phyloP scores from a whole-genome alignment of 2,329 filamentous ascomycete species.

The Hypoxylon sp. region DNA sequence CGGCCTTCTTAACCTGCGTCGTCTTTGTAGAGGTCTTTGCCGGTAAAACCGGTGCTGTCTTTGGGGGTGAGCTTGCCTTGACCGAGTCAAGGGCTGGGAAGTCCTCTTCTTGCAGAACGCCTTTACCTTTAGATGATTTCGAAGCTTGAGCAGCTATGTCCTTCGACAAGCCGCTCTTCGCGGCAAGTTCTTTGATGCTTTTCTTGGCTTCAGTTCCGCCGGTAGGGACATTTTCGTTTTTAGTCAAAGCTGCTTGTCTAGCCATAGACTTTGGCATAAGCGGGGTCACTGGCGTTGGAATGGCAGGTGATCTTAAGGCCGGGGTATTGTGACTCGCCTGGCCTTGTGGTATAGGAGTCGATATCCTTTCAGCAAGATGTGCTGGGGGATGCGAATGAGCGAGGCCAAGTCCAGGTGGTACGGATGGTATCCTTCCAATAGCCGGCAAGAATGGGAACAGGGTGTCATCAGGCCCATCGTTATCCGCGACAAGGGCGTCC shows the following conservation, averaged over 20 bases:
- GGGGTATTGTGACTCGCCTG: conserved; percentile 27
- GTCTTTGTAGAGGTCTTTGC: conserved; percentile 47
- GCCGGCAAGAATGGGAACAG: conserved; percentile 33
- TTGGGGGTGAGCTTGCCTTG: conserved; percentile 49
- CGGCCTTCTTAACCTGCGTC: conserved; percentile 41
- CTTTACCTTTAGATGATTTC: conserved; percentile 46
- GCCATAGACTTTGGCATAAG: conserved; percentile 39
- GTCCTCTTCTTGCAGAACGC: conserved; percentile 66
- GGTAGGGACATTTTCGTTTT: conserved; percentile 32
- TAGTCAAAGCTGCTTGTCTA: conserved; percentile 41
- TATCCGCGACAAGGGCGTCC: conserved; percentile 73
- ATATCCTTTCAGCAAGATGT: conserved; percentile 32
- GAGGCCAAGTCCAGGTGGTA: conserved; percentile 58
- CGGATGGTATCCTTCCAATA: conserved; percentile 43
- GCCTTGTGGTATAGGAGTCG: conserved; percentile 36
- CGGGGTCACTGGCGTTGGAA: conserved; percentile 46
- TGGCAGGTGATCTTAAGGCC: conserved; percentile 37
- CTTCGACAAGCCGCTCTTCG: conserved; percentile 57
- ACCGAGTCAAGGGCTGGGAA: conserved; percentile 66
- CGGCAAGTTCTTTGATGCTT: conserved; percentile 55
- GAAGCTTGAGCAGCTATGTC: conserved; percentile 54
- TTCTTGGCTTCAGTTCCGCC: conserved; percentile 50
- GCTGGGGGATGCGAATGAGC: conserved; percentile 49
- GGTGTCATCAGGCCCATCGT: conserved; percentile 44
- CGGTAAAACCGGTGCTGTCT: conserved; percentile 46